Percentiles rank a stretch among this genome's conserved stretches.
Evolutionary conservation across 495 filamentous ascomycete species (phyloP).

Genomic region (Lophiostoma macrostomum): DNA sequence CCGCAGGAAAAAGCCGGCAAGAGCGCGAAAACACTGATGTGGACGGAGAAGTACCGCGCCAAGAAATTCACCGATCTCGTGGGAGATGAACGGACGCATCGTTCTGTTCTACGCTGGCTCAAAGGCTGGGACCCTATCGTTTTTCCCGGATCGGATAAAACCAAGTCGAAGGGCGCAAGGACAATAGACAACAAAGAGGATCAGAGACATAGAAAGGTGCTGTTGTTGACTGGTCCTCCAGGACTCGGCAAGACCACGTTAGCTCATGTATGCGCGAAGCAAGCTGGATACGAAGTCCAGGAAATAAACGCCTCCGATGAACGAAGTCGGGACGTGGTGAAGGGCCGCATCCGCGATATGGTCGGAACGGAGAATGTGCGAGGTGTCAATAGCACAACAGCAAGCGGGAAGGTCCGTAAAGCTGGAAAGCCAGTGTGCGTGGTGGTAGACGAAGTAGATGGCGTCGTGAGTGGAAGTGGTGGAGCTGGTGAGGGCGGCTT

Average conservation of each 20-base stretch:
- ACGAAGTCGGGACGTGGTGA: slow-evolving; percentile 73
- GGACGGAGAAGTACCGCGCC: slow-evolving; percentile 65
- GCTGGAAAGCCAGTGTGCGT: slow-evolving; percentile 87
- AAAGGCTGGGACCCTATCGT: slow-evolving; percentile 92
- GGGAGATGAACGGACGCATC: slow-evolving; percentile 91
- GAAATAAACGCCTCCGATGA: slow-evolving; percentile 88
- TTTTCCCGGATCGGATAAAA: slow-evolving; percentile 67
- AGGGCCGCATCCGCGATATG: slow-evolving; percentile 80
- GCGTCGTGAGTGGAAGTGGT: slow-evolving; percentile 76
- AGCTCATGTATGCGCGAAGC: slow-evolving; percentile 90
- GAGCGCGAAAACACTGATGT: slow-evolving; percentile 35
- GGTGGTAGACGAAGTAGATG: slow-evolving; percentile 94
- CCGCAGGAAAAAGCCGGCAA: slow-evolving; percentile 7
- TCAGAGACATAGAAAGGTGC: slow-evolving; percentile 73
- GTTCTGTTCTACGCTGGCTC: slow-evolving; percentile 86
- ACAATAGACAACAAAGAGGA: slow-evolving; percentile 53
- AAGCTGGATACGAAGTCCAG: slow-evolving; percentile 92
- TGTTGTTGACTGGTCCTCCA: slow-evolving; percentile 85
- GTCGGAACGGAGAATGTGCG: slow-evolving; percentile 90
- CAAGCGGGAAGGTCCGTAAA: slow-evolving; percentile 62
- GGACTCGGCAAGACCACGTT: slow-evolving; percentile 95
- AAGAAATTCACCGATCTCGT: slow-evolving; percentile 87
- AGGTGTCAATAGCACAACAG: slow-evolving; percentile 65
- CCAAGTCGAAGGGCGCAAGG: slow-evolving; percentile 49
- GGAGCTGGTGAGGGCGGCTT: slow-evolving; percentile 79